Base-by-base conservation (phyloP, 2,329 filamentous ascomycete genomes). In the Ophiostoma sp. region DNA sequence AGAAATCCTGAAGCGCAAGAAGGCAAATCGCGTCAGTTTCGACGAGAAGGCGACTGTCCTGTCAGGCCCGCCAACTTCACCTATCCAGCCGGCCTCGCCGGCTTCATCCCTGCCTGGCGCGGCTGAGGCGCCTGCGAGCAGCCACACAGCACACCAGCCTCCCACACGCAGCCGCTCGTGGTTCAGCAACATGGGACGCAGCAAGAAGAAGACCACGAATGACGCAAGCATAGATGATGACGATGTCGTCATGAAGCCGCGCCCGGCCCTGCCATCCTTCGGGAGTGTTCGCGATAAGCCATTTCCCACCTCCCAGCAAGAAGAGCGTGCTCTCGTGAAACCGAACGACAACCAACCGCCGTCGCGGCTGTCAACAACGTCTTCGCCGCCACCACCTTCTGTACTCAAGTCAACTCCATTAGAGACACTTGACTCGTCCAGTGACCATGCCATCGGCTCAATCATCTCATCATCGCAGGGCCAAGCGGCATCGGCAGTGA, bases 1-100 rank as follows among this genome's bases (percentile, higher is more conserved):
- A 1, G 62, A 64, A 11, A 45, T 7, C 8, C 14, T 44, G 3
- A 58, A 1, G 65, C 81, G 85, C 69, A 92, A 87, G 78, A 92
- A 89, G 76, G 84, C 82, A 52, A 85, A 85, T 1, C 83, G 90
- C 38, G 90, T 93, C 64, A 97, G 92, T 78, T 97, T 93, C 75
- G 89, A 92, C 71, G 89, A 92, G 65, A 83, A 84, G 45, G 7
- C 74, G 76, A 9, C 72, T 76, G 73, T 76, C 2, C 76, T 79
- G 62, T 8, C 63, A 14, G 63, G 41, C n/a, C 63, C 63, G 16
- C 72, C 76, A 1, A 80, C 52, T 36, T 27, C 41, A 38, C 66
- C 68, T 3, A 63, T 65, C 62, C 14, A 44, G 16, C 42, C 58
- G 16, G 14, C 18, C 16, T n/a, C 67, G n/a, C 16, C 65, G 7